Conservation (phyloP, 441 rosid species). For the Rhodomyrtus psidioides region DNA sequence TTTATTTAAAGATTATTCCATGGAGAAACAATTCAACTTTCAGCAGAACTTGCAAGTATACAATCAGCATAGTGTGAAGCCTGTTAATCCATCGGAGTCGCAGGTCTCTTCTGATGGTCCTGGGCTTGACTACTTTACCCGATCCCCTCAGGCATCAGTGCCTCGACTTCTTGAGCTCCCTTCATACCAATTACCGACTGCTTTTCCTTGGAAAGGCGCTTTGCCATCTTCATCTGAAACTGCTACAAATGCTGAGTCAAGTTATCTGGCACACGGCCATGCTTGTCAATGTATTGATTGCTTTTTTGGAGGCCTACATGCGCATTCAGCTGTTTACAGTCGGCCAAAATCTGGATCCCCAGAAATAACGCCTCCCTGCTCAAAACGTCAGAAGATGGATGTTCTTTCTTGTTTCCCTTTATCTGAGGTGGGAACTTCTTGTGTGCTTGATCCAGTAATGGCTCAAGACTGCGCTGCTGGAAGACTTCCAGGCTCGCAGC, state of each 20-base stretch:
- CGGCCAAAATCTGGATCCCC: conserved; percentile 1
- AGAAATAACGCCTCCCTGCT: conserved; percentile 9
- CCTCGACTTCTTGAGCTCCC: not conserved
- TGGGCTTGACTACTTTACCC: not conserved
- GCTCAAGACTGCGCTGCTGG: conserved; percentile 14
- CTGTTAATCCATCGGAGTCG: not conserved
- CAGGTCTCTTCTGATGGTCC: not conserved
- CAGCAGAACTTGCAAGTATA: not conserved
- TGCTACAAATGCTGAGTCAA: not conserved
- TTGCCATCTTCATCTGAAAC: not conserved
- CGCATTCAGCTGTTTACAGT: not conserved
- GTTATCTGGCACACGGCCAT: conserved; percentile 21
- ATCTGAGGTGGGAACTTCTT: conserved; percentile 11
- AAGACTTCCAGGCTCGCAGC: conserved; percentile 22
- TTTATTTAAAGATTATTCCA: conserved; percentile 1
- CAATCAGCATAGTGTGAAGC: not conserved
- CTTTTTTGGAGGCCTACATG: conserved; percentile 16
- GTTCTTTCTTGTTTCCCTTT: conserved; percentile 4
- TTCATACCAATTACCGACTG: not conserved
- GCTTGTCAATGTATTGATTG: conserved; percentile 14
- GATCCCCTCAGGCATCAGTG: not conserved
- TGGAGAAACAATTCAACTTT: not conserved
- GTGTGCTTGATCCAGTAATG: conserved; percentile 2
- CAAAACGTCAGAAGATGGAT: conserved; percentile 27
- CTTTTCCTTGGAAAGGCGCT: not conserved